These are phyloP conservation scores for Aspergillus nidulans DNA, from an alignment of 495 filamentous ascomycete genomes.

Conservation along the genomic window DNA sequence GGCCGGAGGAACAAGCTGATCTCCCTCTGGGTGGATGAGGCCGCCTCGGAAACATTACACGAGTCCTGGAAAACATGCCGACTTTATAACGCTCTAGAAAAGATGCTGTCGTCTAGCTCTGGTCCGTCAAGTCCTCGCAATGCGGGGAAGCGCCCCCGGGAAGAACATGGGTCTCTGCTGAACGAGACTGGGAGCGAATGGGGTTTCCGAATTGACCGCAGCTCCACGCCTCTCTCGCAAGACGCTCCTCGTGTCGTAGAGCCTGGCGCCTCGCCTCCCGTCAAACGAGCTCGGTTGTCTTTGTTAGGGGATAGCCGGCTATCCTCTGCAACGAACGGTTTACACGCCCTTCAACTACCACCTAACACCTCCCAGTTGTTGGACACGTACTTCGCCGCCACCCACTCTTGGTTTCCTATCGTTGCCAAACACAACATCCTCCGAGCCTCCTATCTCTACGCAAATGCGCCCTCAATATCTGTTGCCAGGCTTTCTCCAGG, in stretches of 20 bases:
- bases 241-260: constrained; percentile 31
- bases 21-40: constrained; percentile 48
- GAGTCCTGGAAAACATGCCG: constrained; percentile 55
- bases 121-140: constrained; percentile 17
- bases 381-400: constrained; percentile 69
- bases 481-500: constrained; percentile 32
- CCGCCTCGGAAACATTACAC: constrained; percentile 49
- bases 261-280: constrained; percentile 22
- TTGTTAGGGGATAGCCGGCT: constrained; percentile 16
- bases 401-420: constrained; percentile 70
- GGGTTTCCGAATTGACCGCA: constrained; percentile 33
- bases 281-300: constrained; percentile 30
- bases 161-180: constrained; percentile 27
- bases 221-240: constrained; percentile 26
- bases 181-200: constrained; percentile 24
- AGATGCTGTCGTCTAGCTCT: constrained; percentile 43
- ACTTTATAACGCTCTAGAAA: constrained; percentile 50
- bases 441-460: constrained; percentile 47
- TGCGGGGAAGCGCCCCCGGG: constrained; percentile 36
- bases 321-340: constrained; percentile 11
- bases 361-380: constrained; percentile 59
- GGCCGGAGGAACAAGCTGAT: constrained; percentile 31
- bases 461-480: constrained; percentile 42
- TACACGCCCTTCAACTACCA: constrained; percentile 45
- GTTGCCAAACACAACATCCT: constrained; percentile 65